These are phyloP conservation scores for Talaromyces albobiverticillius DNA, from an alignment of 2,329 filamentous ascomycete genomes.

Conservation along the genomic window DNA sequence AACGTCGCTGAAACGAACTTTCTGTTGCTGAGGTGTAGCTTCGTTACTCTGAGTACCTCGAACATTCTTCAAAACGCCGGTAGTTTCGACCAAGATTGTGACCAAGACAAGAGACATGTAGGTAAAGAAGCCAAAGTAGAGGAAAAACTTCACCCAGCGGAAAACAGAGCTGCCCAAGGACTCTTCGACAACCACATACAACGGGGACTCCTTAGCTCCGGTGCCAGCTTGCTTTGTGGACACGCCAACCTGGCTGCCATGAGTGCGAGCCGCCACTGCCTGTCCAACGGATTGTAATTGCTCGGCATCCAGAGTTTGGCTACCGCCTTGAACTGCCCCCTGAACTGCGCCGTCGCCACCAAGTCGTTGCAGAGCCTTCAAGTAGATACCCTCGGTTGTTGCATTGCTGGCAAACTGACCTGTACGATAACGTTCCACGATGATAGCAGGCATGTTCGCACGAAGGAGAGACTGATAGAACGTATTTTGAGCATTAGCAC, in stretches of 20 bases:
- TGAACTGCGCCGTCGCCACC: constrained; percentile 42
- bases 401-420: constrained; percentile 79
- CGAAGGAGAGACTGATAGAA: constrained; percentile 90
- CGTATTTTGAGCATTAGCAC: constrained; percentile 82
- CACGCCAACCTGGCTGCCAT: constrained; percentile 62
- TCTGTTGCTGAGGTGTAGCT: constrained; percentile 90
- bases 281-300: constrained; percentile 77
- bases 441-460: constrained; percentile 89
- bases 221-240: constrained; percentile 51
- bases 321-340: constrained; percentile 19
- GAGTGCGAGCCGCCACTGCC: constrained; percentile 70
- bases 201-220: constrained; percentile 76
- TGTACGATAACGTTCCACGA: constrained; percentile 85
- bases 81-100: constrained; percentile 77
- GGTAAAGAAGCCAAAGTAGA: constrained; percentile 72
- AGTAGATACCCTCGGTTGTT: constrained; percentile 74
- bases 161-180: constrained; percentile 75
- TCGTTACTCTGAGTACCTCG: constrained; percentile 71
- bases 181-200: constrained; percentile 95
- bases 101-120: constrained; percentile 79
- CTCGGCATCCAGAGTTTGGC: constrained; percentile 50
- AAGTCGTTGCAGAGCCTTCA: constrained; percentile 67
- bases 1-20: constrained; percentile 84
- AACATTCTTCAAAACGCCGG: constrained; percentile 76
- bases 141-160: constrained; percentile 84